Conservation (phyloP, 2,329 filamentous ascomycete genomes). For the Trichophyton mentagrophytes region DNA sequence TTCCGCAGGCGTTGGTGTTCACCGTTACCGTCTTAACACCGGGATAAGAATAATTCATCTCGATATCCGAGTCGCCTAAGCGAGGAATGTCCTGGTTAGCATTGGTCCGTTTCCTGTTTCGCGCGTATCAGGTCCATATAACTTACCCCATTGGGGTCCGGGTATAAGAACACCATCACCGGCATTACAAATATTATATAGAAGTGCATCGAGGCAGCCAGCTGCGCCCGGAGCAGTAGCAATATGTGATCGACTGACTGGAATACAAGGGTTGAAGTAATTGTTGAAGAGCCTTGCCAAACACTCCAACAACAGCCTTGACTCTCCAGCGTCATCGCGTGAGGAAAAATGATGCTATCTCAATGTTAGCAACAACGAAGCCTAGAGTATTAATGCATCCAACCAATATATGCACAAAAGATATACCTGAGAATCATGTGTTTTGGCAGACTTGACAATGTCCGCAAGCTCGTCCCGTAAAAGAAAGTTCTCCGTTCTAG, state of each 20-base stretch:
- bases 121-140: not conserved
- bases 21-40: conserved; percentile 14
- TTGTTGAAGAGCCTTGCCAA: conserved; percentile 18
- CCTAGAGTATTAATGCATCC: not conserved
- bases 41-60: conserved; percentile 10
- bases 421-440: conserved; percentile 8
- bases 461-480: conserved; percentile 10
- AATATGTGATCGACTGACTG: conserved; percentile 16
- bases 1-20: conserved; percentile 11
- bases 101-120: not conserved
- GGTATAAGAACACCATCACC: conserved; percentile 24
- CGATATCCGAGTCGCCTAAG: conserved; percentile 16
- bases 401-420: not conserved
- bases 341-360: conserved; percentile 12
- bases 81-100: not conserved
- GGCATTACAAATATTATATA: conserved; percentile 24
- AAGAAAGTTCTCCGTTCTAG: conserved; percentile 11
- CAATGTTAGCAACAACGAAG: not conserved
- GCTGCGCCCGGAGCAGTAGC: conserved; percentile 14
- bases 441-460: conserved; percentile 8
- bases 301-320: conserved; percentile 13
- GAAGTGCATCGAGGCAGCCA: conserved; percentile 18
- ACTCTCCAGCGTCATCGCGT: conserved; percentile 14
- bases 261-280: conserved; percentile 18
- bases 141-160: conserved; percentile 22